Base-by-base conservation (phyloP, 768 basidiomycete genomes). In the Russula vinacea region DNA sequence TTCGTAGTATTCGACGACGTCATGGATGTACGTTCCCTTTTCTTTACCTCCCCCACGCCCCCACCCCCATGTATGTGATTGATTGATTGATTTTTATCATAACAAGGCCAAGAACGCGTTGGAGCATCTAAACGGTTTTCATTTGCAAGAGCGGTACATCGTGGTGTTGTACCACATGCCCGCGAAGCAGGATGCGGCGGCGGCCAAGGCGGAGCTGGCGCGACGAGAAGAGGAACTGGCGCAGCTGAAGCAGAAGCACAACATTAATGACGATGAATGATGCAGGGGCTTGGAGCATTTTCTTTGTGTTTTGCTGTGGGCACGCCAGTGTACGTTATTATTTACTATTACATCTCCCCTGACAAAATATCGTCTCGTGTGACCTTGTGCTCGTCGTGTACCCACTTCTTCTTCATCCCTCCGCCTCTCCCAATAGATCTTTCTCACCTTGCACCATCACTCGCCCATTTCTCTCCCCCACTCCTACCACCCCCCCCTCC, bases 141-240 rank as follows among this genome's bases (percentile, higher is more conserved):
- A 99, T 78, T 75, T 99, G 63, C 94, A 94, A 78, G 96, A 97
- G 76, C 89, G 96, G 29, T 99, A 98, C 76, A 96, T 99, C 58
- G 96, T 99, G 62, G 96, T 98, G 10, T 79, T 98, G 33, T 98
- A 96, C 72, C 95, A 98, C 73, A 96, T 98, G 88, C 93, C 94
- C 42, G 88, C 93, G n/a, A 92, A 94, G 75, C 93, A 95, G 71
- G 93, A 95, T 70, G 93, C 93, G 1, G 92, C 93, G 1, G 89
- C 92, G 8, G 89, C 90, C 16, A 97, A 97, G 73, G 91, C 92
- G 24, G 96, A 98, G 69, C 77, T 98, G 57, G 91, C 92, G 16
- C 85, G 86, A 70, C 80, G 96, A 71, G 96, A 98, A 78, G 89
- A 94, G 75, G 95, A 96, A 68, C 79, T 98, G 40, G 85, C 83